Base-by-base conservation (phyloP, 768 basidiomycete genomes). In the Pulveroboletus sp. region DNA sequence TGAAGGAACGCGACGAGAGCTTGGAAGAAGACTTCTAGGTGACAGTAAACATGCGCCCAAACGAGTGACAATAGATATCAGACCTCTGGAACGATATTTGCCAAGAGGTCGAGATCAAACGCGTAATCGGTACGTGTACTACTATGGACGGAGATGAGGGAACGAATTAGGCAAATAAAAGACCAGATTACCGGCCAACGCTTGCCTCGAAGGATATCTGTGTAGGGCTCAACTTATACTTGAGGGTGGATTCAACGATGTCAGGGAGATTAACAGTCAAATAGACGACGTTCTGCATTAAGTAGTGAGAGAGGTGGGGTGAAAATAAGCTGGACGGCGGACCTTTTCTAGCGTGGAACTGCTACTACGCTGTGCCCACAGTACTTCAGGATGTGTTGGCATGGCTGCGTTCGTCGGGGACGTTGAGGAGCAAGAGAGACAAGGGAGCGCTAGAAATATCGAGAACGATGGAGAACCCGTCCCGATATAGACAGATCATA, bases 321-420 rank as follows among this genome's bases (percentile, higher is more conserved):
- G 31, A 45, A n/a, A 6, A 44, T 1, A 21, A 44, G 15, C 36
- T 40, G 39, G n/a, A 38, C 67, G 37, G 43, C 51, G 0, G 40
- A 89, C 93, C 76, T 93, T 93, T 41, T 75, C 76, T 30, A 81
- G 74, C 12, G 74, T 78, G 10, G 74, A 61, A 14, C 69, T 77
- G 36, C 82, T 87, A 75, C 86, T 90, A 59, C 95, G 83, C 71
- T 98, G 94, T 40, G 95, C 94, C 93, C 94, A 98, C 2, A 93
- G 78, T 32, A 95, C 76, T 71, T 96, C 93, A 33, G 94, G 94
- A 69, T 92, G 90, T 15, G 52, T 60, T 28, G 73, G 24, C 77
- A 77, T 78, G 50, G 55, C 39, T 46, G 55, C 21, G 55, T 33
- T 56, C 48, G 58, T 2, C 46, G 40, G 21, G 9, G 24, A 38